Base-by-base conservation (phyloP, 2,329 filamentous ascomycete genomes). In the Alternaria ventricosa region DNA sequence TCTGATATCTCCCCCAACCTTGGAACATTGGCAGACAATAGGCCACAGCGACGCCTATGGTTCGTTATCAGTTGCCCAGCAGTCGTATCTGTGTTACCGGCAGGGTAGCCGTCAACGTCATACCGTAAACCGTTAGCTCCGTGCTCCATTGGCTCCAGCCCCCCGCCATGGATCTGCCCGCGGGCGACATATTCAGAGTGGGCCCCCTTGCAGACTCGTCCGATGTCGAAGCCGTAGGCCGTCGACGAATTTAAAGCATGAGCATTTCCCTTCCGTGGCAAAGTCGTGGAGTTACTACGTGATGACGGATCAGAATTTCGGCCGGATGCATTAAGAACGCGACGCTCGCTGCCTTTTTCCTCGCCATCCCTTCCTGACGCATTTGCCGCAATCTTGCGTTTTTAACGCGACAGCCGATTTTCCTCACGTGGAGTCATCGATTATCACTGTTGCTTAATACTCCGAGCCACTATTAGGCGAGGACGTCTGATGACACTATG, bases 141-240 rank as follows among this genome's bases (percentile, higher is more conserved):
- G 12, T 27, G 57, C 57, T 63, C 57, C 27, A 68, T 71, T 72
- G 66, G 70, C 49, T 43, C 64, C 60, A 72, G 73, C 71, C 75
- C 74, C 68, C 73, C 56, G 44, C 63, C 28, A 28, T 28, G 15
- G 63, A 70, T 72, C 67, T 65, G 67, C 64, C 47, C 49, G 27
- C 27, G 47, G 55, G 55, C 20, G 22, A 28, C 15, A 28, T 63
- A 25, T 55, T 23, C 50, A 45, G 30, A 61, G 49, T 63, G 64
- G 60, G 66, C 47, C 51, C 47, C 51, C 55, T 49, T 56, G 51
- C 59, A 23, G 49, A 61, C 43, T 63, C 58, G 66, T 68, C 59
- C 27, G 53, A 63, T 47, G 23, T 57, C 50, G 23, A 59, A 54
- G 57, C 58, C 51, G 36, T 41, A 41, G 36, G 36, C 36, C 36